phyloP scores from a whole-genome alignment of 2,329 filamentous ascomycete species.

The Penicillium sclerotiorum region DNA sequence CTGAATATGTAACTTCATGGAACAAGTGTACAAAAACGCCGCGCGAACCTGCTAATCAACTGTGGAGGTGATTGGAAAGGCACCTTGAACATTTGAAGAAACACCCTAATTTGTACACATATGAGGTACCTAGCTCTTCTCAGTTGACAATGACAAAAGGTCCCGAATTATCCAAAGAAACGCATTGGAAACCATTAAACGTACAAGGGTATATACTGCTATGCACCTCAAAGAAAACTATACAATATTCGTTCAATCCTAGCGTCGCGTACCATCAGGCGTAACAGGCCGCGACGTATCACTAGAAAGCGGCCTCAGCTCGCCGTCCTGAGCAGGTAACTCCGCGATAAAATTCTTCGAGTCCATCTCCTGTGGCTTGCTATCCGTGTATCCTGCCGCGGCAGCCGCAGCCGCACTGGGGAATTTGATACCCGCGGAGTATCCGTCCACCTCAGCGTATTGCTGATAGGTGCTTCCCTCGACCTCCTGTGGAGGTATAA shows the following conservation, averaged over 20 bases:
- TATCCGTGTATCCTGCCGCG: background rate
- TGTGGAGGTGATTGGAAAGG: too few relatives aligned
- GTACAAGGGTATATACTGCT: too few relatives aligned
- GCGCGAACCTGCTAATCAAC: too few relatives aligned
- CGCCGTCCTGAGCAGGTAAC: constrained; percentile 1
- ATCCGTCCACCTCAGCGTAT: constrained; percentile 10
- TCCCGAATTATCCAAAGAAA: background rate
- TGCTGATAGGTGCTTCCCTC: constrained; percentile 3
- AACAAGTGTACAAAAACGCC: too few relatives aligned
- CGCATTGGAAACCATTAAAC: too few relatives aligned
- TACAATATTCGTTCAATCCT: too few relatives aligned
- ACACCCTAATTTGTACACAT: too few relatives aligned
- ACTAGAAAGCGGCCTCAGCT: background rate
- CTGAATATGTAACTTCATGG: too few relatives aligned
- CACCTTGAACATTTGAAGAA: too few relatives aligned
- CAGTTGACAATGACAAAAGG: too few relatives aligned
- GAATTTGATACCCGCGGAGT: constrained; percentile 4
- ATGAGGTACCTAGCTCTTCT: too few relatives aligned
- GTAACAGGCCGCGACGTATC: background rate
- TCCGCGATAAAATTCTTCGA: constrained; percentile 6
- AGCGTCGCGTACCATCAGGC: background rate
- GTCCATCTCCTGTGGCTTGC: constrained; percentile 9
- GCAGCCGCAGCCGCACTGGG: background rate
- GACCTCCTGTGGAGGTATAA: constrained; percentile 5
- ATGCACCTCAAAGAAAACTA: too few relatives aligned